These are phyloP conservation scores for Cercospora sp. DNA, from an alignment of 2,329 filamentous ascomycete species.

Conservation along the genomic window DNA sequence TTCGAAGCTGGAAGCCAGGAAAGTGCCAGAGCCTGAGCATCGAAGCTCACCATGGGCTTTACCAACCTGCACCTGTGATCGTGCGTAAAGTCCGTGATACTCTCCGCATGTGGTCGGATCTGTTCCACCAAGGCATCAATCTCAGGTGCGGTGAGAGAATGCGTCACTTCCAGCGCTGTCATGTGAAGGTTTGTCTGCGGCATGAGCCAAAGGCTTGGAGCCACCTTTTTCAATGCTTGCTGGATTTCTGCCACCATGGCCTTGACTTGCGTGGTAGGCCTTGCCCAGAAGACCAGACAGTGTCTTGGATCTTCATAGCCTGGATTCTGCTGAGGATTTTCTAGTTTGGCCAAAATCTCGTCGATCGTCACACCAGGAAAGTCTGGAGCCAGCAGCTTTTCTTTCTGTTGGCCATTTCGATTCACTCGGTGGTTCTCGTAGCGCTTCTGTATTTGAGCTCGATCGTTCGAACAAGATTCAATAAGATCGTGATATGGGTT, in stretches of 20 bases:
- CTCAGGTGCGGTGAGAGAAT: conserved; percentile 69
- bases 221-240: conserved; percentile 58
- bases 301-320: conserved; percentile 74
- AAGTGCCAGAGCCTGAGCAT: conserved; percentile 79
- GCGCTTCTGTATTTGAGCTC: conserved; percentile 64
- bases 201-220: conserved; percentile 88
- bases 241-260: conserved; percentile 70
- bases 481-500: conserved; percentile 80
- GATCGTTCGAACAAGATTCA: conserved; percentile 62
- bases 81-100: conserved; percentile 66
- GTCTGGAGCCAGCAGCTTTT: conserved; percentile 66
- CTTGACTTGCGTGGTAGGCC: conserved; percentile 72
- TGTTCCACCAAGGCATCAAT: conserved; percentile 62
- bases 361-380: conserved; percentile 76
- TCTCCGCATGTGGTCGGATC: conserved; percentile 57
- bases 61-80: conserved; percentile 71
- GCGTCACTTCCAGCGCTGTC: conserved; percentile 81
- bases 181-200: conserved; percentile 75
- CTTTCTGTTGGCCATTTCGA: conserved; percentile 73
- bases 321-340: conserved; percentile 62
- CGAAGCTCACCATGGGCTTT: conserved; percentile 80
- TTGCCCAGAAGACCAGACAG: conserved; percentile 84
- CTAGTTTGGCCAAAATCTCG: conserved; percentile 69
- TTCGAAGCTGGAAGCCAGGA: conserved; percentile 80
- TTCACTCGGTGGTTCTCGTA: conserved; percentile 73